Evolutionary conservation across 306 rosid species (phyloP).

Genomic region (Crataegus laevigata): DNA sequence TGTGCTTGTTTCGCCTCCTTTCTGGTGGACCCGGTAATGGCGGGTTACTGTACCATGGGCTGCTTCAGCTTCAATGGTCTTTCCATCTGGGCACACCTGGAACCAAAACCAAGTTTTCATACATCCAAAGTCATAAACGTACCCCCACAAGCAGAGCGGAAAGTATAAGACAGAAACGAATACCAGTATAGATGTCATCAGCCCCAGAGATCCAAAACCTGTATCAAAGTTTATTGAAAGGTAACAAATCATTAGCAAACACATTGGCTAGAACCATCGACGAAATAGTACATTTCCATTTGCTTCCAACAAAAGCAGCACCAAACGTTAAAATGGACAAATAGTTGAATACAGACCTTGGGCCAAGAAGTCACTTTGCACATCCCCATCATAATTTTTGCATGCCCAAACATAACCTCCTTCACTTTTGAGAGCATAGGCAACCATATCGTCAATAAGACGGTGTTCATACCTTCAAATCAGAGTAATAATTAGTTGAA

Average conservation of each 20-base stretch:
- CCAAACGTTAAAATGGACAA: background rate
- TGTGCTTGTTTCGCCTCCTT: constrained; percentile 96
- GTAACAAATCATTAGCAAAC: background rate
- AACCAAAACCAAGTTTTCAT: constrained; percentile 17
- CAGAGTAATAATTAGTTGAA: constrained; percentile 1
- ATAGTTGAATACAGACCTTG: constrained; percentile 52
- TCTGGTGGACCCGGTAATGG: constrained; percentile 75
- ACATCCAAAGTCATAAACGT: background rate
- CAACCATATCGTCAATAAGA: constrained; percentile 95
- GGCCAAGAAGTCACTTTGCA: constrained; percentile 95
- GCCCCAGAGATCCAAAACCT: constrained; percentile 95
- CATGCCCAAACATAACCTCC: constrained; percentile 99
- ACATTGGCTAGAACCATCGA: background rate
- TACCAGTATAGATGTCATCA: constrained; percentile 96
- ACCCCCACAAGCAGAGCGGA: background rate
- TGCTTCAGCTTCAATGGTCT: constrained; percentile 95
- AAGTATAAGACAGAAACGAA: constrained; percentile 8
- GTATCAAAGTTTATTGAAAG: constrained; percentile 19
- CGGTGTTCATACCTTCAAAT: constrained; percentile 88
- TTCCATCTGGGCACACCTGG: constrained; percentile 92
- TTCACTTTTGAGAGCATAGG: constrained; percentile 92
- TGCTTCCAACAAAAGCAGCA: background rate
- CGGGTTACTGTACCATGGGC: constrained; percentile 97
- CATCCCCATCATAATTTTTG: constrained; percentile 96
- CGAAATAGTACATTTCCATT: background rate